Percentiles rank a stretch among this genome's conserved stretches.
phyloP scores from a whole-genome alignment of 2,329 filamentous ascomycete genomes.

The Aspergillus aculeatus region DNA sequence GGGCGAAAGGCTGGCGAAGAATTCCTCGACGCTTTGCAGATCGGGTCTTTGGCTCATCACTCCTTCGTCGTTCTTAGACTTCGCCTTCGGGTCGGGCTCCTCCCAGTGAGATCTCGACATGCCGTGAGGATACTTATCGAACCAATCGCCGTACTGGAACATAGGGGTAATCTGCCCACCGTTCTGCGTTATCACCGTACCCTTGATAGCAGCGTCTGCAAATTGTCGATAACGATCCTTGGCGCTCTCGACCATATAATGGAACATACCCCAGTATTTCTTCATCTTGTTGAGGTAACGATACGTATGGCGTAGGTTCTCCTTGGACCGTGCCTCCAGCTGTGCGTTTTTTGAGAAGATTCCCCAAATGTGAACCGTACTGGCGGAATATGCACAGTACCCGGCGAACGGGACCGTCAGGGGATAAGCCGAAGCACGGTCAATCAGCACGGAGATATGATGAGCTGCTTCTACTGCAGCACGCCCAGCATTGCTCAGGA shows the following conservation, averaged over 20 bases:
- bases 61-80: constrained; percentile 79
- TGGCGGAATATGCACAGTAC: constrained; percentile 90
- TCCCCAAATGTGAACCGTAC: constrained; percentile 89
- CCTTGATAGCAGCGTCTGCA: constrained; percentile 74
- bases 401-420: constrained; percentile 90
- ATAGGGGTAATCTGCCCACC: constrained; percentile 58
- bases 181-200: constrained; percentile 46
- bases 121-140: constrained; percentile 88
- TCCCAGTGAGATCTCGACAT: constrained; percentile 82
- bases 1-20: constrained; percentile 77
- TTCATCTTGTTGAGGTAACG: constrained; percentile 93
- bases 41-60: constrained; percentile 86
- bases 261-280: constrained; percentile 97
- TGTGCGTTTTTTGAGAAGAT: constrained; percentile 81
- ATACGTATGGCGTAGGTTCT: constrained; percentile 82
- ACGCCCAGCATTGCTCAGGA: constrained; percentile 71
- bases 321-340: constrained; percentile 75
- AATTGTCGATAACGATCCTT: constrained; percentile 84
- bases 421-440: constrained; percentile 74
- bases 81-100: constrained; percentile 68
- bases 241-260: constrained; percentile 91
- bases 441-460: constrained; percentile 78
- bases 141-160: constrained; percentile 98
- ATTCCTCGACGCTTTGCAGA: constrained; percentile 91
- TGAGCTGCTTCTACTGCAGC: constrained; percentile 82